Base-by-base conservation (phyloP, 2,329 filamentous ascomycete species). In the Colletotrichum australisinense region DNA sequence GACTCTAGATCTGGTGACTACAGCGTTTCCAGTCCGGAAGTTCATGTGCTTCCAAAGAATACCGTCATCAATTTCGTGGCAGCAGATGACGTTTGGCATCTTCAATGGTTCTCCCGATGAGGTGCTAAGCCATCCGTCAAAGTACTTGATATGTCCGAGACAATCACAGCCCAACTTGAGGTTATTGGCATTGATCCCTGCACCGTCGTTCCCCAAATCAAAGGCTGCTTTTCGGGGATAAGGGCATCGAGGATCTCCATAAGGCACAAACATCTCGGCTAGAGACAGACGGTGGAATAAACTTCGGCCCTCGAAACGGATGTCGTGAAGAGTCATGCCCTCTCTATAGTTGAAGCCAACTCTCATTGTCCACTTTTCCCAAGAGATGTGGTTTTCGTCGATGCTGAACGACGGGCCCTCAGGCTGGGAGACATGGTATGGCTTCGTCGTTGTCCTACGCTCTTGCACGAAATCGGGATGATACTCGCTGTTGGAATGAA, bases 211-310 rank as follows among this genome's bases (percentile, higher is more conserved):
- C 1, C 92, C 92, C 72, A 93, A 89, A 76, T 94, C 92, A 75
- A 94, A 94, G 0, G 92, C 92, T 19, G 90, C 88, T 78, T 94
- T 94, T 26, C 91, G 86, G 22, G 91, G 90, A 78, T 90, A 93
- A 0, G 91, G 91, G 1, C 85, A 81, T 7, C 91, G 86, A 2
- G 89, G 90, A 75, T 93, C 92, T 0, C 86, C 91, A 72, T 94
- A 94, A 0, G 91, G 91, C 0, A 93, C 91, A 19, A 90, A 88
- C 93, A 94, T 94, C 78, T 94, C 93, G 66, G 88, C 89, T 46
- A 94, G 84, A 42, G 88, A 89, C 24, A 94, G 80, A 2, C 93
- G 87, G 82, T 94, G 92, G 81, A 94, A 89, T n/a, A 94, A 83
- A 65, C 87, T 90, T 30, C 91, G 86, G 11, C 88, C 89, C 75